phyloP scores from a whole-genome alignment of 352 stramenopile genomes.

The Pythium guiyangense region DNA sequence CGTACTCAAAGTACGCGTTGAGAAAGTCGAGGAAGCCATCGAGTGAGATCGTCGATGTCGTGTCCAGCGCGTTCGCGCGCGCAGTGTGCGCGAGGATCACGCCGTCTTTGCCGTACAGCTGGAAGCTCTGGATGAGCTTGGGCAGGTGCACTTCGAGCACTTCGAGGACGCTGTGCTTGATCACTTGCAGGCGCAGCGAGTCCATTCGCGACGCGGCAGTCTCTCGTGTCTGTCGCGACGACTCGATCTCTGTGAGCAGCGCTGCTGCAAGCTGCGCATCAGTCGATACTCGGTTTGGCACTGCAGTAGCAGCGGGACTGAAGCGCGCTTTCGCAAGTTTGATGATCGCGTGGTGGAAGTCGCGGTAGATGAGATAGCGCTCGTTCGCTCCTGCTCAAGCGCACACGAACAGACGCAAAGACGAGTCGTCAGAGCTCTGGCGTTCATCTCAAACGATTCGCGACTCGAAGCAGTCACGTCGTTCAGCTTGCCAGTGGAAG shows the following conservation, averaged over 20 bases:
- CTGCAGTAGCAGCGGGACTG: not conserved
- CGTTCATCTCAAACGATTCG: too few species aligned
- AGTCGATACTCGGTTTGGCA: not conserved
- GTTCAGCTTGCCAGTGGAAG: conserved; percentile 31
- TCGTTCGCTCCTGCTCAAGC: conserved; percentile 29
- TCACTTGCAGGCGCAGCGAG: conserved; percentile 39
- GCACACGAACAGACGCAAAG: not conserved
- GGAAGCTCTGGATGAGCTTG: conserved; percentile 47
- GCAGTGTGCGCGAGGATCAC: conserved; percentile 6
- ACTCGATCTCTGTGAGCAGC: conserved; percentile 31
- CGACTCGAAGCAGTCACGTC: not conserved
- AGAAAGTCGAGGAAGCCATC: conserved; percentile 77
- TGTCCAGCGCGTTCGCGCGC: conserved; percentile 12
- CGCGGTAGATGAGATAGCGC: conserved; percentile 41
- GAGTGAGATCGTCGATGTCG: conserved; percentile 38
- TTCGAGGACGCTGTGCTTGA: conserved; percentile 34
- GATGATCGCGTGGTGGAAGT: conserved; percentile 50
- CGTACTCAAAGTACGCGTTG: conserved; percentile 76
- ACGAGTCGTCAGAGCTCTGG: not conserved
- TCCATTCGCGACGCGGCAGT: conserved; percentile 24
- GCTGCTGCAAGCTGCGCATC: conserved; percentile 24
- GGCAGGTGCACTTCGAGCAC: conserved; percentile 43
- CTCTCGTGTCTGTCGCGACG: not conserved
- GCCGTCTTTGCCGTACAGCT: conserved; percentile 45
- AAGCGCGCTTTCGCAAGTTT: conserved; percentile 24